Evolutionary conservation across 345 rosid genomes (phyloP), one percentile per base, ranked within the genome.

Genomic region (Orychophragmus violaceus): DNA sequence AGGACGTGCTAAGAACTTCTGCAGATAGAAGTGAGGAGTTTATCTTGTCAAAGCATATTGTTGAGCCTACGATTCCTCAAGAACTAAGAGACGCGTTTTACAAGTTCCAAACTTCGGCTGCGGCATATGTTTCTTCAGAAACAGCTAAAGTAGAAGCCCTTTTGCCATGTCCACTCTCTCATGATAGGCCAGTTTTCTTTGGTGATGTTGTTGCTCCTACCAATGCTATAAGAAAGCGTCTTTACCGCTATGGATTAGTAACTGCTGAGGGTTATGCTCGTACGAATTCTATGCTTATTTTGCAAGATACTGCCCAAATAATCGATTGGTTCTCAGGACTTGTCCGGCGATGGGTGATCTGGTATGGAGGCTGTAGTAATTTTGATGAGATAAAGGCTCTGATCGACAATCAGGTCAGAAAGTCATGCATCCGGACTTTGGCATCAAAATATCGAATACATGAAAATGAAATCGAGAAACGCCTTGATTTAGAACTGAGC

Each of bases 281-380:
- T 56, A 48, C 71, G 13, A 80, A 39, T 62, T 61, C 77, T 52
- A 62, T 62, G 64, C 95, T 92, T 32, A 53, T 92, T 52, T 77
- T 89, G 72, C 95, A 81, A 76, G 97, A 92, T 63, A 69, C 76
- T 46, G 29, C 24, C 74, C 89, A 86, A 57, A 92, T 92, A 29
- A 85, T 92, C 36, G 83, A 87, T 69, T 92, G 97, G 93, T 89
- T 74, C 76, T 76, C 87, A 8, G 96, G 97, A 24, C 83, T 92
- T 63, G 82, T 74, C 55, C 61, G 61, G 37, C 88, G 97, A 33
- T 92, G 89, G 91, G 82, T 75, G 62, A 79, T 72, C 45, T 92
- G 95, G 93, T 89, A 86, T 61, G 64, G 60, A 28, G 77, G 81
- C 19, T 89, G 83, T 76, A 78, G 73, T 71, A 92, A 89, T 79